Base-by-base conservation (phyloP, 202 grass and related monocot species). In the Carex sylvatica region DNA sequence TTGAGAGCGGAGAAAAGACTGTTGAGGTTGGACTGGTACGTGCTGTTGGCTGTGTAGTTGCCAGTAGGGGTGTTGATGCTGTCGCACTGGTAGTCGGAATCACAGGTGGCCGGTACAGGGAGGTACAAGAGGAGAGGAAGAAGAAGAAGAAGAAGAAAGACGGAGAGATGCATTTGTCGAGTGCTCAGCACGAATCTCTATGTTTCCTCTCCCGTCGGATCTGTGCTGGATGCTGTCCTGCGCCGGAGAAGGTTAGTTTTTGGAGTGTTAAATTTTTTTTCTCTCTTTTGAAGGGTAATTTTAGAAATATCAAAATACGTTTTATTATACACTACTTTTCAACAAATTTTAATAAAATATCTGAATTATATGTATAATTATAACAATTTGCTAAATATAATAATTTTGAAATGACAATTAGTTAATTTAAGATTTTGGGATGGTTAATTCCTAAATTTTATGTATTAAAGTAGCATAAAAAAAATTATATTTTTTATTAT, bases 21-120 rank as follows among this genome's bases (percentile, higher is more conserved):
- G 56, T 64, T 49, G 56, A 94, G 80, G 83, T 94, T 94, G 59
- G 83, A 74, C 3, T 31, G 84, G 78, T 94, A 94, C 16, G 85
- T 83, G 78, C 88, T 85, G 71, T 85, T 89, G 2, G 85, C 85
- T 24, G 35, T 67, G 90, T 89, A 97, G 13, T 7, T 52, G 47
- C 87, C 81, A 66, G 65, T 72, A 11, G 82, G 30, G 4, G 85
- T 69, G 82, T 47, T 83, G 23, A 73, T 59, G 5, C 85, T 74
- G 85, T 62, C 84, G 82, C 94, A 97, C 20, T 44, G 13, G 31
- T 3, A 14, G 4, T 4, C 9, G 15, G 30, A 69, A 5, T 76
- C 51, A 9, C 60, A 80, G 31, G 73, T 67, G 3, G n/a, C 52
- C 62, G 81, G 60, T 31, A 78, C 49, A 3, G 69, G 58, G 11